Base-by-base conservation (phyloP, 495 filamentous ascomycete genomes). In the Aspergillus haitiensis region DNA sequence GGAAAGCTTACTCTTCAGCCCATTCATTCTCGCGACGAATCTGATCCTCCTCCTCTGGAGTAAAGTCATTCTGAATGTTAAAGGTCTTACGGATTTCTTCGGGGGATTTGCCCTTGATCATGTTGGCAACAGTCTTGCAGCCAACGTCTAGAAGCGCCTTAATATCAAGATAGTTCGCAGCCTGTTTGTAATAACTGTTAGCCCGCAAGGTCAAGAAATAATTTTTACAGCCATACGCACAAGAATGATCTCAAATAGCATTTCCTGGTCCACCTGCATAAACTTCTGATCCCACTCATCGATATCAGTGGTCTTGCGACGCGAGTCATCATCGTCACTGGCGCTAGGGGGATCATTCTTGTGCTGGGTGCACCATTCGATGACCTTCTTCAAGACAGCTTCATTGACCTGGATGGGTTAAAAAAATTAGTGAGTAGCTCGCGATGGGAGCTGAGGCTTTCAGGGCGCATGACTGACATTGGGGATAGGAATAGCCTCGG, bases 221-320 rank as follows among this genome's bases (percentile, higher is more conserved):
- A 2, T 7, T 51, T 32, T 13, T 10, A 51, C 46, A n/a, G 44
- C 16, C n/a, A 6, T 33, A 84, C 89, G 52, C 84, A 96, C 92
- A 33, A 98, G 80, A 62, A 98, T 98, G 69, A 98, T 98, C 80
- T 98, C 94, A 62, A 98, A 98, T 1, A 98, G 84, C 94, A 98
- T 97, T 77, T 98, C 94, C 70, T 98, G 94, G 70, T 98, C 94
- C 8, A 98, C 94, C 75, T 98, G 94, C 94, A 98, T 98, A 73
- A 97, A 98, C 73, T 98, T 98, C 74, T 97, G 94, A 66, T 98
- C 94, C 94, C 94, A 98, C 77, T 98, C 94, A 42, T 97, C 94
- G 67, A 98, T 98, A 53, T 98, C 94, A 18, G 94, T 97, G 0
- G 92, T 95, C 85, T 97, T 96, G 82, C 97, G 97, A 62, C 95